Percentiles rank a stretch among this genome's conserved stretches.
phyloP scores from a whole-genome alignment of 2,329 filamentous ascomycete species.

The Corinectria fuckeliana region DNA sequence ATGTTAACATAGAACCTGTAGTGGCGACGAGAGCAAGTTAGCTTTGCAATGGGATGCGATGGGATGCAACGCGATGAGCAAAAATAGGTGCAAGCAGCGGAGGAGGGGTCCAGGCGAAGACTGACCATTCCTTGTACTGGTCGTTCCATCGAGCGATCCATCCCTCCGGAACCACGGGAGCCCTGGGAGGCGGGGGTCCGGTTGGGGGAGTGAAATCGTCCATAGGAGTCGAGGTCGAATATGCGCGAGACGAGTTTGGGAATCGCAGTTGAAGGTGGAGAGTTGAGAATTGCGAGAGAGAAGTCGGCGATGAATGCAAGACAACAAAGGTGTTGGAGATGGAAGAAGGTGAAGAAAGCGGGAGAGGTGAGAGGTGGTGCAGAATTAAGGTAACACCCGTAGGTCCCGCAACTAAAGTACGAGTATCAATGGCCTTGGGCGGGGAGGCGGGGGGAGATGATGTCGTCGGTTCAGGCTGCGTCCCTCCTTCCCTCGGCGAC shows the following conservation, averaged over 20 bases:
- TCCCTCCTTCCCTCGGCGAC: not conserved
- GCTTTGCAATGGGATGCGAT: conserved; percentile 4
- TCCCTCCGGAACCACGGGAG: conserved; percentile 69
- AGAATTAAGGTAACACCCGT: too few species aligned
- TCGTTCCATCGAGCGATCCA: conserved; percentile 89
- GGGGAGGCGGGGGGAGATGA: not conserved
- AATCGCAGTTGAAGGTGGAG: not conserved
- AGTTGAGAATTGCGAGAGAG: not conserved
- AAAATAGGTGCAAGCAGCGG: not conserved
- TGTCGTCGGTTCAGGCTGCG: not conserved
- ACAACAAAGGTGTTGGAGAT: not conserved
- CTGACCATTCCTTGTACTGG: conserved; percentile 84
- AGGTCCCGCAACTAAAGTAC: not conserved
- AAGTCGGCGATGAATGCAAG: not conserved
- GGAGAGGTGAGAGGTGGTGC: too few species aligned
- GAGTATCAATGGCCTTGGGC: not conserved
- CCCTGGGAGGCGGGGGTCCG: conserved; percentile 63
- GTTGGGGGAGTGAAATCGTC: conserved; percentile 60
- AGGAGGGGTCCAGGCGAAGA: not conserved
- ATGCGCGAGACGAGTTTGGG: not conserved
- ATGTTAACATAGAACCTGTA: conserved; percentile 89
- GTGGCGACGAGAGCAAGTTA: conserved; percentile 14
- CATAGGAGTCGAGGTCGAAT: conserved; percentile 46
- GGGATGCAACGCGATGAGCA: not conserved
- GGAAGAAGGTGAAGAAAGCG: not conserved